phyloP scores from a whole-genome alignment of 163 green algal species.

The Chloromonas sp. region DNA sequence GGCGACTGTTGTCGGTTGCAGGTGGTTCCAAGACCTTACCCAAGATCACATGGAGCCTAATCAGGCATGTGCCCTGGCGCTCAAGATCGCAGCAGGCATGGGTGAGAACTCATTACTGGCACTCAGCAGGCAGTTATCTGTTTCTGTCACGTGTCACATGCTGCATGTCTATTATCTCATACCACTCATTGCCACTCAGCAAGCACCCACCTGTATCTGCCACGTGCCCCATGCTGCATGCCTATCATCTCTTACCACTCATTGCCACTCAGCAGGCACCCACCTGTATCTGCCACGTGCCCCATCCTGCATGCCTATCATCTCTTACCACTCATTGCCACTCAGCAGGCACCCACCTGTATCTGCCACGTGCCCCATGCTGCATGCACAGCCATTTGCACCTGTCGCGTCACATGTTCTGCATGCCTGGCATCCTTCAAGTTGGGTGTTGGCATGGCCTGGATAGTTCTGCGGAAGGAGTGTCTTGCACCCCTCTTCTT shows the following conservation, averaged over 20 bases:
- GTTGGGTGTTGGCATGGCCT: background rate
- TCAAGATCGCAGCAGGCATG: slow-evolving; percentile 31
- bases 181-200: too few species aligned
- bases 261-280: too few species aligned
- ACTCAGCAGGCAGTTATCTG: too few species aligned
- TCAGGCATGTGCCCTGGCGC: slow-evolving; percentile 18
- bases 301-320: background rate
- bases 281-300: background rate
- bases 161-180: too few species aligned
- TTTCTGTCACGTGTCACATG: background rate
- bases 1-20: background rate
- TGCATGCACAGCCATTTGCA: background rate
- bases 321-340: too few species aligned
- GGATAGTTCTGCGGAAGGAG: background rate
- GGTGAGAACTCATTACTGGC: slow-evolving; percentile 8
- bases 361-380: background rate
- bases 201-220: too few species aligned
- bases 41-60: slow-evolving; percentile 27
- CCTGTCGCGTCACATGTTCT: background rate
- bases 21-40: slow-evolving; percentile 11
- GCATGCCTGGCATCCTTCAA: background rate
- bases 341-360: too few species aligned
- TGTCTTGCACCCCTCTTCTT: too few species aligned
- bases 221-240: background rate
- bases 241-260: too few species aligned